Base-by-base conservation (phyloP, 495 filamentous ascomycete species). In the Penicillium longicatenatum region DNA sequence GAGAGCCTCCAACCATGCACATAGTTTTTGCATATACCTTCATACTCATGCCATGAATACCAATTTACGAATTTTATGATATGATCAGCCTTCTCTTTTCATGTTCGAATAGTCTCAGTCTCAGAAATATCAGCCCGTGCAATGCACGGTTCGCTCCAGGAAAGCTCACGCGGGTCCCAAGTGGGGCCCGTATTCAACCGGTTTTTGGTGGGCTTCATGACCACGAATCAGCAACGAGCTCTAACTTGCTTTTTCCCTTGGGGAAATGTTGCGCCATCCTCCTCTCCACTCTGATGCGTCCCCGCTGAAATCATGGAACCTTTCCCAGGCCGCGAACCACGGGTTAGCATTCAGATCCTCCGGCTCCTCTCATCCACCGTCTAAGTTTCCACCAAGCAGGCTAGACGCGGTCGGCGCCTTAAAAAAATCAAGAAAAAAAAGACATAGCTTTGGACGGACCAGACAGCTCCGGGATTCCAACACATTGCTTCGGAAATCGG, bases 121-220 rank as follows among this genome's bases (percentile, higher is more conserved):
- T 35, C 31, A 35, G 10, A 35, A 35, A 35, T 35, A 26, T 26
- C 26, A 26, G 26, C 26, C 26, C 26, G 7, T 26, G 26, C 12
- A 14, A 12, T 35, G 31, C 31, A 35, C 31, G 31, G 31, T 14
- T 14, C 31, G 10, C 31, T 35, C 8, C 7, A 6, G 3, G 31
- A 39, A 39, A 17, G 37, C 37, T 39, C 37, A 39, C 14, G 37
- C 37, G 31, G 31, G 9, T 35, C 37, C 14, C 14, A 17, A 35
- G 50, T 53, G n/a, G 35, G 21, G 19, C 42, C 19, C 7, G 42
- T 12, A 21, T n/a, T 35, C 24, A 51, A 37, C 48, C 48, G 48
- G 48, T 51, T 51, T 51, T 33, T 20, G 16, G 48, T 51, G 48
- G n/a, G 4, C n/a, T 49, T 35, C 9, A 51, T 4, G 21, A 10